Evolutionary conservation across 106 monocot species (phyloP).

Genomic region (Narthecium ossifragum): DNA sequence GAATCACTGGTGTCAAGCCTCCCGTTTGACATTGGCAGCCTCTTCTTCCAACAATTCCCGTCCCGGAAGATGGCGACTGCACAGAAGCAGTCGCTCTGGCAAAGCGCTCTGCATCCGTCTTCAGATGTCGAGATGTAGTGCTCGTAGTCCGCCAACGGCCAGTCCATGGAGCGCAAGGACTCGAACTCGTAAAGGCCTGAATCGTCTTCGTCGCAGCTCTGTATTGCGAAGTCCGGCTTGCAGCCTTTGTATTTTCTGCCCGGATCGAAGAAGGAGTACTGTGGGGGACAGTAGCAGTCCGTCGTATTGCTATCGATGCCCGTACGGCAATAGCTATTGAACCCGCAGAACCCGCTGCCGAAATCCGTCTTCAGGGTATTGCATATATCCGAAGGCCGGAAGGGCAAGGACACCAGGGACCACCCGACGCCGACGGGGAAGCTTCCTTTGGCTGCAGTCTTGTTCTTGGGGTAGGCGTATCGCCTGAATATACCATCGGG

Average conservation of each 20-base stretch:
- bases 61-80: slow-evolving; percentile 8
- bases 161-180: slow-evolving; percentile 10
- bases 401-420: too few relatives aligned
- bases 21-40: slow-evolving; percentile 7
- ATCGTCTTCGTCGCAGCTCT: not conserved
- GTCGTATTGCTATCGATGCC: not conserved
- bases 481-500: slow-evolving; percentile 31
- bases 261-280: slow-evolving; percentile 11
- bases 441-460: not conserved
- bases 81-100: slow-evolving; percentile 36
- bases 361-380: not conserved
- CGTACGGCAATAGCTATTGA: slow-evolving; percentile 14
- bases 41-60: slow-evolving; percentile 9
- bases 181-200: not conserved
- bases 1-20: not conserved
- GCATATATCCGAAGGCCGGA: slow-evolving; percentile 13
- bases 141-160: slow-evolving; percentile 19
- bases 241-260: slow-evolving; percentile 10
- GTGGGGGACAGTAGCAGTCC: slow-evolving; percentile 9
- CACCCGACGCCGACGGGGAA: too few relatives aligned
- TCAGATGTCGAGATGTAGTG: slow-evolving; percentile 2
- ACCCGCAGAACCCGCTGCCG: slow-evolving; percentile 20
- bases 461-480: slow-evolving; percentile 19
- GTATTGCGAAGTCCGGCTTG: slow-evolving; percentile 1
- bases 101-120: slow-evolving; percentile 8